Evolutionary conservation across 768 basidiomycete genomes (phyloP), one percentile per base, ranked within the genome.

Genomic region (Dentipellis fragilis): DNA sequence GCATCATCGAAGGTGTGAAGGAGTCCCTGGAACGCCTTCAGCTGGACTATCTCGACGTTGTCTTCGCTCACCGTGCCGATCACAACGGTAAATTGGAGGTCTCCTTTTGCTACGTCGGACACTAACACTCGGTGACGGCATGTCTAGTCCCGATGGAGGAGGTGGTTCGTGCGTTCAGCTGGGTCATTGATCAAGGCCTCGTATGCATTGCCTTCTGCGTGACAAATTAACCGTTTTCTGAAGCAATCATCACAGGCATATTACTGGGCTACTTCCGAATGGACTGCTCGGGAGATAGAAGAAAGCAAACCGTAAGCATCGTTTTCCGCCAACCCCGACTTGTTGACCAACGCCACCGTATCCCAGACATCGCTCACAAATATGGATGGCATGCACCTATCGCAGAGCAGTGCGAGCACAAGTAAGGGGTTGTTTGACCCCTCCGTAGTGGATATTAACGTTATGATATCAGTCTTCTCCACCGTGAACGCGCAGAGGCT

Each of bases 91-190:
- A 53, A 68, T 29, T 6, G 19, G 21, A 34, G 19, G 8, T 3
- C 10, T 11, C 59, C 2, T 48, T 21, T 52, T 10, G 16, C 35
- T 10, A 3, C 7, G 51, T 8, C 46, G 11, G 42, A 38, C 1
- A 12, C 36, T 2, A 8, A 36, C 38, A 19, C 54, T 22, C 42
- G 29, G 4, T 8, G 23, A 42, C 29, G 29, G 29, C 29, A 29
- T 29, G 29, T 29, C 6, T 47, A 71, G 73, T 69, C 21, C 72
- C 75, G 2, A 72, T 75, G 69, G 79, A 80, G 59, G 82, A 84
- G 66, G 69, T 72, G 46, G 81, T 84, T 54, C 75, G 82, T 29
- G 80, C 78, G 1, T 81, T 84, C 71, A 79, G 78, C 68, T 72
- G 70, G 49, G 65, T 80, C 39, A 78, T 81, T 58, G 74, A 78